Evolutionary conservation across 208 protist species (phyloP).

Genomic region (Trypanosoma boissoni): DNA sequence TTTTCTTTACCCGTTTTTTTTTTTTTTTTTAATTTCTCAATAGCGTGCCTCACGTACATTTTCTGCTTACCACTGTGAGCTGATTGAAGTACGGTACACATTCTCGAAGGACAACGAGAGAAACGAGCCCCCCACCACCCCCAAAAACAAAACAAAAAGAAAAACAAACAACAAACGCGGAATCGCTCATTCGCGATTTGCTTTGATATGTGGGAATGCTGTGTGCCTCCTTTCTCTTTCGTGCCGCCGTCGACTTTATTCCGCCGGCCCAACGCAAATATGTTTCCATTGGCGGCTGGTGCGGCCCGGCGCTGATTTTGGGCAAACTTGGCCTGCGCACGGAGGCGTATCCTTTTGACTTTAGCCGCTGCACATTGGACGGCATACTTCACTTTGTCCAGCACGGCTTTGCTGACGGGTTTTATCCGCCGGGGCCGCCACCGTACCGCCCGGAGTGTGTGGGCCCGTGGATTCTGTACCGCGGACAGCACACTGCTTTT

Average conservation of each 20-base stretch:
- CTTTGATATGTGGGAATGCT: too few relatives aligned
- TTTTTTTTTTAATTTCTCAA: not conserved
- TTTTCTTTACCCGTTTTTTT: not conserved
- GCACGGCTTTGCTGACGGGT: slow-evolving; percentile 57
- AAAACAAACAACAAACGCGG: too few relatives aligned
- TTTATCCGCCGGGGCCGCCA: slow-evolving; percentile 58
- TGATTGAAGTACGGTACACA: too few relatives aligned
- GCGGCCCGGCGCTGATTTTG: slow-evolving; percentile 66
- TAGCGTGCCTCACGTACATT: too few relatives aligned
- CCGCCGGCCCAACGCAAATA: slow-evolving; percentile 42
- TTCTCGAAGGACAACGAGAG: too few relatives aligned
- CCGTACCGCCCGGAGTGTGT: slow-evolving; percentile 77
- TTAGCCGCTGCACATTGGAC: slow-evolving; percentile 67
- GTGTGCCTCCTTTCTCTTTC: not conserved
- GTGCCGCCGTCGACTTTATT: slow-evolving; percentile 26
- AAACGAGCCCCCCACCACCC: too few relatives aligned
- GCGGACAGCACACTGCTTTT: slow-evolving; percentile 77
- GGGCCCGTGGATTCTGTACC: slow-evolving; percentile 69
- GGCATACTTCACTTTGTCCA: slow-evolving; percentile 61
- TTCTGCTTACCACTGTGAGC: too few relatives aligned
- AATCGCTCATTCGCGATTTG: too few relatives aligned
- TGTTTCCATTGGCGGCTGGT: slow-evolving; percentile 77
- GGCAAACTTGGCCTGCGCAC: slow-evolving; percentile 70
- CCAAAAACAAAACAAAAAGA: too few relatives aligned
- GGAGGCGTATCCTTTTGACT: slow-evolving; percentile 76